Evolutionary conservation across 352 stramenopile species (phyloP).

Genomic region (Pythium aristosporum): DNA sequence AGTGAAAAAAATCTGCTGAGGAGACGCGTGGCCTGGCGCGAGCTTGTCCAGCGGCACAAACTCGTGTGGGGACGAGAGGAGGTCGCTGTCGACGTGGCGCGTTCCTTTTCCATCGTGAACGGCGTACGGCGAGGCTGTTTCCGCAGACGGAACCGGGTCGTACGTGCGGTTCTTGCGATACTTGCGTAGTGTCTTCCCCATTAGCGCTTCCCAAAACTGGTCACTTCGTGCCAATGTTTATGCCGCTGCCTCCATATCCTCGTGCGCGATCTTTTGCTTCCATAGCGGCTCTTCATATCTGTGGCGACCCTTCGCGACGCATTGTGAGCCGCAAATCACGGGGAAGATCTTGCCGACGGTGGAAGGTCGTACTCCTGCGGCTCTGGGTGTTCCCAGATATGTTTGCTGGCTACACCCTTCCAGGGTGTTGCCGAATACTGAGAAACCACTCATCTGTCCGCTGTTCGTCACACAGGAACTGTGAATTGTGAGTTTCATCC

Average conservation of each 20-base stretch:
- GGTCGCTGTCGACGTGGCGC: constrained; percentile 35
- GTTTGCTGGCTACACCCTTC: background rate
- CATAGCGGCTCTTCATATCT: background rate
- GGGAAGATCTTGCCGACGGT: background rate
- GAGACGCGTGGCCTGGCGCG: constrained; percentile 33
- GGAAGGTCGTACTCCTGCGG: background rate
- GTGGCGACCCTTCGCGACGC: constrained; percentile 3
- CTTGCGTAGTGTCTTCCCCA: constrained; percentile 43
- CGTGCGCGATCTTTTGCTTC: constrained; percentile 5
- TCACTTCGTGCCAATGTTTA: background rate
- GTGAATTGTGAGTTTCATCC: background rate
- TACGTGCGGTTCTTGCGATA: constrained; percentile 39
- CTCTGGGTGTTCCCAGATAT: background rate
- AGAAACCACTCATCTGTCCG: no score
- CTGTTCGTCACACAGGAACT: no score
- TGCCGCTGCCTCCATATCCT: background rate
- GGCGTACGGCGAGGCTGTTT: constrained; percentile 34
- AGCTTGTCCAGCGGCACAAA: constrained; percentile 50
- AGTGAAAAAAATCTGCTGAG: constrained; percentile 33
- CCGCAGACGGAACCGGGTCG: constrained; percentile 24
- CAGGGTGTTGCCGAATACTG: background rate
- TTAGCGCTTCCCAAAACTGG: constrained; percentile 8
- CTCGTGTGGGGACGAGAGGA: constrained; percentile 41
- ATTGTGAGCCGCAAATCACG: constrained; percentile 8
- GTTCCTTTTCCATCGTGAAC: constrained; percentile 38